Evolutionary conservation across 2,329 filamentous ascomycete genomes (phyloP).

Genomic region (Beauveria scarabaeidicola): DNA sequence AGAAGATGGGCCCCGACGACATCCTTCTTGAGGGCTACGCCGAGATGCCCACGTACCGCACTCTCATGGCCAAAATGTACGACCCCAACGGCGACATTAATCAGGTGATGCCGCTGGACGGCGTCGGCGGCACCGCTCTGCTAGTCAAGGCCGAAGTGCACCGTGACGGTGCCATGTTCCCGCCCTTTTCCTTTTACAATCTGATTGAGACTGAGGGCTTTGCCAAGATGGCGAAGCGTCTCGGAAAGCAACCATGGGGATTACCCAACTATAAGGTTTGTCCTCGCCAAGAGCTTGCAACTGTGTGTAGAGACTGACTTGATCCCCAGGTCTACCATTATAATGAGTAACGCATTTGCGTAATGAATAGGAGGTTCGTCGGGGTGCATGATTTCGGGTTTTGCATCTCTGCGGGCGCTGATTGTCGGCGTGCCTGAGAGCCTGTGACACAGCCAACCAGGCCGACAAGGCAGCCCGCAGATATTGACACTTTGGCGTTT

Average conservation of each 20-base stretch:
- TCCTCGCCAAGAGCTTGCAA: constrained; percentile 11
- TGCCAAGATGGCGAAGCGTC: constrained; percentile 85
- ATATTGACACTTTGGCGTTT: constrained; percentile 2
- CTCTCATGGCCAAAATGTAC: constrained; percentile 80
- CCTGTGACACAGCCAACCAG: background rate
- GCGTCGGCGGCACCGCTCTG: constrained; percentile 85
- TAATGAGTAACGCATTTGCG: constrained; percentile 12
- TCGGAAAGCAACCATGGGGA: constrained; percentile 82
- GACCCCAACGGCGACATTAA: constrained; percentile 47
- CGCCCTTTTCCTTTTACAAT: constrained; percentile 91
- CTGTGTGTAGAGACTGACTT: constrained; percentile 2
- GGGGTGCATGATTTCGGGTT: constrained; percentile 5
- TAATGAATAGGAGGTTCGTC: constrained; percentile 5
- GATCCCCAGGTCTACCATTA: constrained; percentile 3
- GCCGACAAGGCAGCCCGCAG: background rate
- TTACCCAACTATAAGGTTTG: constrained; percentile 92
- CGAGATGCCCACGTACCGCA: constrained; percentile 86
- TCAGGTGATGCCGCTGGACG: constrained; percentile 69
- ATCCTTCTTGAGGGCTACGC: constrained; percentile 89
- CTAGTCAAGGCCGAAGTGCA: constrained; percentile 96
- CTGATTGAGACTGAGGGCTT: constrained; percentile 97
- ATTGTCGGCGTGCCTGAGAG: background rate
- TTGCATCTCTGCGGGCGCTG: background rate
- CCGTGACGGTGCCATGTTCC: constrained; percentile 97
- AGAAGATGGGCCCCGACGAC: constrained; percentile 80